These are phyloP conservation scores for Rhodomyrtus tomentosa DNA, from an alignment of 345 rosid species.

Conservation along the genomic window DNA sequence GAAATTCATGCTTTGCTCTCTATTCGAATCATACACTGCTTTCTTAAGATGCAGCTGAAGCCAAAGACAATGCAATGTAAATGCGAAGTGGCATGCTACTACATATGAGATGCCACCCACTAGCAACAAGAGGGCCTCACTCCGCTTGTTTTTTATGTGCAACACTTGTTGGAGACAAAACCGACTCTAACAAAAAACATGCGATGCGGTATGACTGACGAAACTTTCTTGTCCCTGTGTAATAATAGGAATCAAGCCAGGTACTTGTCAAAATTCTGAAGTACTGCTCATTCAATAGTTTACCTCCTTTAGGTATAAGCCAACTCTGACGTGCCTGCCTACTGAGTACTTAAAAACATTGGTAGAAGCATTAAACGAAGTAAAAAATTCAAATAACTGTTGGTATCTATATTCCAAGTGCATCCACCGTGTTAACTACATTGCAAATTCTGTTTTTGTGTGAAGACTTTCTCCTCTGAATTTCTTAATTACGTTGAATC, in stretches of 20 bases:
- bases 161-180: not conserved
- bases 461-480: not conserved
- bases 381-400: not conserved
- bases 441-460: not conserved
- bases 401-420: not conserved
- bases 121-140: not conserved
- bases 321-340: not conserved
- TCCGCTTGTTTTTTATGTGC: not conserved
- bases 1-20: not conserved
- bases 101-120: not conserved
- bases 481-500: not conserved
- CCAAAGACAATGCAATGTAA: not conserved
- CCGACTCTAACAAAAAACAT: not conserved
- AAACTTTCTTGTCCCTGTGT: not conserved
- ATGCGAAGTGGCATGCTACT: not conserved
- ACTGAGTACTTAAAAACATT: not conserved
- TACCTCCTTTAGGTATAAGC: not conserved
- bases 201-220: not conserved
- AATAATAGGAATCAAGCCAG: not conserved
- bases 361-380: not conserved
- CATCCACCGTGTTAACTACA: not conserved
- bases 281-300: not conserved
- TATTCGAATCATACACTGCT: not conserved
- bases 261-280: not conserved
- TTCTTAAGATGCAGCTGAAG: not conserved